phyloP scores from a whole-genome alignment of 2,329 filamentous ascomycete species.

The Cladophialophora bantiana region DNA sequence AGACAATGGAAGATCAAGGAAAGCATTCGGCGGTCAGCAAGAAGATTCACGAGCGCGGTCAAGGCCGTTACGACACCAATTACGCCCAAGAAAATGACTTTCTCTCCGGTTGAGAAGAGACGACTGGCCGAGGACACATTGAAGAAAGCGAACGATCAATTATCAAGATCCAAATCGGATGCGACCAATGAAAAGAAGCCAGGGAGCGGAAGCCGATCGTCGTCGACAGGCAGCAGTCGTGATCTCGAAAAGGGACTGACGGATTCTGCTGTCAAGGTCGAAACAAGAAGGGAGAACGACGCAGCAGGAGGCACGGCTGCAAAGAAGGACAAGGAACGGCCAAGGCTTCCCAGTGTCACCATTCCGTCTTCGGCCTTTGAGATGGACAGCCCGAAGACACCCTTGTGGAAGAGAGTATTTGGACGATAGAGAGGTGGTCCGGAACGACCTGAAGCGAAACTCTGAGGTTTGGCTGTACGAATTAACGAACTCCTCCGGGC shows the following conservation, averaged over 20 bases:
- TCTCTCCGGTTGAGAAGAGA: slow-evolving; percentile 30
- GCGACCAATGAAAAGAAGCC: background rate
- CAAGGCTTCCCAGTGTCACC: slow-evolving; percentile 26
- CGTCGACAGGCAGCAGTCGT: slow-evolving; percentile 7
- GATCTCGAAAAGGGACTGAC: slow-evolving; percentile 32
- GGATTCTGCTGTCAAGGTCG: slow-evolving; percentile 18
- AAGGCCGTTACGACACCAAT: slow-evolving; percentile 41
- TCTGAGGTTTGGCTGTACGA: background rate
- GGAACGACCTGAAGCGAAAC: background rate
- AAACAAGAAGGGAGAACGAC: slow-evolving; percentile 2
- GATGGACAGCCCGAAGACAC: slow-evolving; percentile 36
- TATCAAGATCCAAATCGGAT: background rate
- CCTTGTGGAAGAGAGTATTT: slow-evolving; percentile 39
- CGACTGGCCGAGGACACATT: slow-evolving; percentile 10
- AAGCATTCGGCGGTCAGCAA: slow-evolving; percentile 72
- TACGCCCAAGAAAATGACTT: slow-evolving; percentile 38
- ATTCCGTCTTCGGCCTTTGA: slow-evolving; percentile 30
- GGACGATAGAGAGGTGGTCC: slow-evolving; percentile 24
- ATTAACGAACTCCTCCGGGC: background rate
- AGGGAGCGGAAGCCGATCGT: background rate
- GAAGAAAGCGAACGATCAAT: slow-evolving; percentile 22
- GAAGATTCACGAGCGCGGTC: slow-evolving; percentile 43
- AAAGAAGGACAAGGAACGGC: slow-evolving; percentile 22
- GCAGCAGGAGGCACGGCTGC: background rate
- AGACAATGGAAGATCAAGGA: slow-evolving; percentile 81